Base-by-base conservation (phyloP, 1,284 basidiomycete genomes). In the Laetiporus sulphureus region DNA sequence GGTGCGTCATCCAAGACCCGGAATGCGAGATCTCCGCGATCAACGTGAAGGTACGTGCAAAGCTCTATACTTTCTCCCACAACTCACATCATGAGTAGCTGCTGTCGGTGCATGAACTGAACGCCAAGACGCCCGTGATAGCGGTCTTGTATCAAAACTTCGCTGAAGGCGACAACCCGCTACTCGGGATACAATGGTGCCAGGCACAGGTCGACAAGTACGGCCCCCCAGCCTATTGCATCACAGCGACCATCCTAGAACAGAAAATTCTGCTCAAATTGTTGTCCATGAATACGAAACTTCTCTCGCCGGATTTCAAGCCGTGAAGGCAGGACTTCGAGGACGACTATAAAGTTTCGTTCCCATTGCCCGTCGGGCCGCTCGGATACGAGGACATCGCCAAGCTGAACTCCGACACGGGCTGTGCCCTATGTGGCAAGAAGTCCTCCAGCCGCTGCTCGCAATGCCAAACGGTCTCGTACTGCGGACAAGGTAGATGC, bases 391-490 rank as follows among this genome's bases (percentile, higher is more conserved):
- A 55, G 4, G 64, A 62, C 34, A 48, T 71, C 8, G 65, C 64
- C 1, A 62, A 56, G 32, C 51, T 71, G 5, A 65, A 63, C 19
- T 48, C 45, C 29, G 56, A 61, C 34, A 38, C 57, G 19, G 67
- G 67, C 5, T 71, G 69, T 43, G 59, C 57, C 2, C 49, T 68
- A 0, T 72, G 69, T 40, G 67, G 68, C 1, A 59, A 59, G 36
- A 56, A 56, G 38, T 52, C 47, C 3, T 44, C 44, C 1, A 64
- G 52, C 25, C 55, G 61, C 33, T 71, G 69, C 46, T 42, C 59
- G 1, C 58, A 58, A 30, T 72, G 68, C 41, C 55, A 65, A 18
- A 56, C 61, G 0, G 63, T 60, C 7, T 47, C 57, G 2, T 71
- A 72, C 46, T 72, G 68, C 42, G 55, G 62, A 15, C 46, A 47